phyloP scores from a whole-genome alignment of 1,139 yeast genomes.

The Pichia sp. region DNA sequence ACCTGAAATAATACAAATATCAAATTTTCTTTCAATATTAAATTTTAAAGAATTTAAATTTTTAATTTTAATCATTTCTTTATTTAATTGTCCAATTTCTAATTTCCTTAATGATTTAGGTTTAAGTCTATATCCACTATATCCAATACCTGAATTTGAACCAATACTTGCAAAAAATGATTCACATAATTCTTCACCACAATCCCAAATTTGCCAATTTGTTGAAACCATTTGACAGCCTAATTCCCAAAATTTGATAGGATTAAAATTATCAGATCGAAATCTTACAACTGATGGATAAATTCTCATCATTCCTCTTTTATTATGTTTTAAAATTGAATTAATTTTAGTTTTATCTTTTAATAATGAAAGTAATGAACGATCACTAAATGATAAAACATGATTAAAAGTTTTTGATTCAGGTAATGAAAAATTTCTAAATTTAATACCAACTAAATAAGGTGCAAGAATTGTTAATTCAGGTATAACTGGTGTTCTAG shows the following conservation, averaged over 20 bases:
- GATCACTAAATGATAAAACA: conserved; percentile 81
- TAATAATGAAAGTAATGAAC: conserved; percentile 54
- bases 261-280: conserved; percentile 74
- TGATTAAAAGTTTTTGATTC: conserved; percentile 79
- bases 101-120: conserved; percentile 36
- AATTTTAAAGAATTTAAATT: conserved; percentile 14
- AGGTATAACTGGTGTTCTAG: conserved; percentile 36
- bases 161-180: conserved; percentile 54
- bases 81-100: conserved; percentile 27
- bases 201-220: conserved; percentile 92
- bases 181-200: conserved; percentile 85
- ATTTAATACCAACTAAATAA: conserved; percentile 67
- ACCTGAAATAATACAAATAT: conserved; percentile 64
- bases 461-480: conserved; percentile 60
- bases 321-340: conserved; percentile 69
- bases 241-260: conserved; percentile 69
- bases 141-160: conserved; percentile 34
- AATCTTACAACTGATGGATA: conserved; percentile 81
- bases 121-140: conserved; percentile 72
- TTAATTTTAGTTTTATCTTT: conserved; percentile 51
- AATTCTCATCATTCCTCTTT: conserved; percentile 67
- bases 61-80: conserved; percentile 14
- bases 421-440: conserved; percentile 76
- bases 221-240: conserved; percentile 96
- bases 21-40: conserved; percentile 22